Evolutionary conservation across 2,329 filamentous ascomycete species (phyloP), one percentile per base, ranked within the genome.

Genomic region (Claviceps cyperi): DNA sequence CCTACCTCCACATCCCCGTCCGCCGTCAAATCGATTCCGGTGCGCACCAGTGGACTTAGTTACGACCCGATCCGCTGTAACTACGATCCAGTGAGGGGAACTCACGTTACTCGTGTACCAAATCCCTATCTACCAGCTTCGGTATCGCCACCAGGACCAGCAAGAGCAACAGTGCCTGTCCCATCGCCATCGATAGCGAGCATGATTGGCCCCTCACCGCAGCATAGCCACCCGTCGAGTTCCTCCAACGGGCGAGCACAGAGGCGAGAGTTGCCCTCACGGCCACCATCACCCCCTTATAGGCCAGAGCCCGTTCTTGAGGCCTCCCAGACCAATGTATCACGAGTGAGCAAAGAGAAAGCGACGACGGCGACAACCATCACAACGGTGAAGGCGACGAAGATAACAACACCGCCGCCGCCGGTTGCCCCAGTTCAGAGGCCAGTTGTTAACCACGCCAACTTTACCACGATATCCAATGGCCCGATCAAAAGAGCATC

Each of bases 41-140:
- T 73, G 46, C 72, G 83, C 47, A 81, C 83, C 14, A 85, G 84
- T 59, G 84, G 88, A 43, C 86, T 88, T 60, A 87, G 84, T 59
- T 96, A 92, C 67, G 90, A 96, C 64, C 90, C 90, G 0, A 89
- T 95, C 55, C 80, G 90, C 45, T 86, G 84, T n/a, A 81, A 76
- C 55, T 83, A 81, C 56, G 79, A 83, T 56, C 78, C 78, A 1
- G 72, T 81, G 46, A 70, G 78, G 41, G 79, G 78, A 59, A 85
- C 78, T 2, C 78, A 83, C 62, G 59, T 77, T 44, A 58, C 73
- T 56, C 69, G 75, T 62, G 66, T 76, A 66, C 61, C 73, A 55
- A 67, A 76, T 65, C 61, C 73, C 55, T 69, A 71, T 47, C 62
- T 55, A 15, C 61, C 73, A 3, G 62, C 74, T 50, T 70, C 64